These are phyloP conservation scores for Debaryomyces tyrocola DNA, from an alignment of 805 yeast species.

Conservation along the genomic window DNA sequence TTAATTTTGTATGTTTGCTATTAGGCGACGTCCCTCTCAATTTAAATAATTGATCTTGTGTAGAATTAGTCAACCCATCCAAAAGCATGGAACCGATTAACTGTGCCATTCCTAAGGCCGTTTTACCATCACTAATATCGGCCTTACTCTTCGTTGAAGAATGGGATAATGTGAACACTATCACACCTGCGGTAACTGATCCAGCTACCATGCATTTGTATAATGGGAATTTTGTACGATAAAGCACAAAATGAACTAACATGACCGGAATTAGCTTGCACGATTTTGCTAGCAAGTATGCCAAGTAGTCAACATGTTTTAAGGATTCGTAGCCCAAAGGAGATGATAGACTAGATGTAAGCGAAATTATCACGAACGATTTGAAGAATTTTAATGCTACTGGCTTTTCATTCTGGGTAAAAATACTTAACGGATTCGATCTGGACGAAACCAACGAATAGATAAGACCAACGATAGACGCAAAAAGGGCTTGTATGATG, in stretches of 20 bases:
- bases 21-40: constrained; percentile 20
- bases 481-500: constrained; percentile 70
- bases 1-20: constrained; percentile 34
- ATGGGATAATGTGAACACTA: constrained; percentile 65
- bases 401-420: constrained; percentile 28
- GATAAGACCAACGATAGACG: constrained; percentile 62
- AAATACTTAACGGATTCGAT: constrained; percentile 25
- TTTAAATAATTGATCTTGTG: constrained; percentile 83
- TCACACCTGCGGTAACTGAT: constrained; percentile 81
- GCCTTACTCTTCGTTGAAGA: constrained; percentile 23
- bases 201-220: constrained; percentile 79
- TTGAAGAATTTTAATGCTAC: constrained; percentile 19
- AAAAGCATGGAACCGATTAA: constrained; percentile 65
- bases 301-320: constrained; percentile 80
- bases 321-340: constrained; percentile 82
- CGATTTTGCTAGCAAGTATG: constrained; percentile 83
- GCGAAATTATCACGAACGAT: constrained; percentile 54
- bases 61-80: constrained; percentile 91
- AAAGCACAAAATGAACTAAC: constrained; percentile 72
- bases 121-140: constrained; percentile 41
- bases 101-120: constrained; percentile 57
- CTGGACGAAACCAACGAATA: constrained; percentile 47
- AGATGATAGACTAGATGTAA: constrained; percentile 76
- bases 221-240: constrained; percentile 67
- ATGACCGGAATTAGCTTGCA: constrained; percentile 95